Evolutionary conservation across 2,329 filamentous ascomycete genomes (phyloP).

Genomic region (Meredithiella fracta): DNA sequence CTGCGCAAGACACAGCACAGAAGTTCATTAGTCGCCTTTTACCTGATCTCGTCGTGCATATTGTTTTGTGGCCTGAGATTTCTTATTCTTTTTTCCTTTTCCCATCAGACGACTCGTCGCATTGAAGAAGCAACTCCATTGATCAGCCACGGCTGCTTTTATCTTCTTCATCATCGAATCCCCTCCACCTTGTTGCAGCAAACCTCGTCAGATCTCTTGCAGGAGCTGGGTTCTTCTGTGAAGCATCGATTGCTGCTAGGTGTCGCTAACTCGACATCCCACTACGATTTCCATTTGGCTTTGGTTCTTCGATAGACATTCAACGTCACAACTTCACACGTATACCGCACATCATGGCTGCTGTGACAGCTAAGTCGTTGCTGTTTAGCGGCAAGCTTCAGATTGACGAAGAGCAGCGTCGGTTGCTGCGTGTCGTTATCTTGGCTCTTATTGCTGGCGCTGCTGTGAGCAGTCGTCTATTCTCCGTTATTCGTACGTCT

Average conservation of each 20-base stretch:
- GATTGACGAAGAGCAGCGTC: constrained; percentile 17
- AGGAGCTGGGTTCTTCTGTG: constrained; percentile 12
- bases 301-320: background rate
- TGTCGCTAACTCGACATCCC: background rate
- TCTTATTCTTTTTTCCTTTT: constrained; percentile 1
- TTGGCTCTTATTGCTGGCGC: constrained; percentile 80
- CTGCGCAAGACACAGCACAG: background rate
- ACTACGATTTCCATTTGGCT: background rate
- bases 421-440: constrained; percentile 72
- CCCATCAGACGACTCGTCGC: background rate
- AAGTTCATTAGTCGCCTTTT: background rate
- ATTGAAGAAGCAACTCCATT: background rate
- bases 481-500: constrained; percentile 87
- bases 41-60: background rate
- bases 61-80: background rate
- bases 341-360: constrained; percentile 7
- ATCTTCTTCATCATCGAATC: background rate
- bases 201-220: background rate
- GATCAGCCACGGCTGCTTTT: background rate
- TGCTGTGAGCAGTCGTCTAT: constrained; percentile 81
- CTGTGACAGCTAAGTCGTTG: constrained; percentile 10
- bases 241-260: background rate
- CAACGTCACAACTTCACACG: background rate
- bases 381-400: constrained; percentile 19
- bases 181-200: background rate